phyloP scores from a whole-genome alignment of 2,329 filamentous ascomycete species.

The Neurospora crassa region DNA sequence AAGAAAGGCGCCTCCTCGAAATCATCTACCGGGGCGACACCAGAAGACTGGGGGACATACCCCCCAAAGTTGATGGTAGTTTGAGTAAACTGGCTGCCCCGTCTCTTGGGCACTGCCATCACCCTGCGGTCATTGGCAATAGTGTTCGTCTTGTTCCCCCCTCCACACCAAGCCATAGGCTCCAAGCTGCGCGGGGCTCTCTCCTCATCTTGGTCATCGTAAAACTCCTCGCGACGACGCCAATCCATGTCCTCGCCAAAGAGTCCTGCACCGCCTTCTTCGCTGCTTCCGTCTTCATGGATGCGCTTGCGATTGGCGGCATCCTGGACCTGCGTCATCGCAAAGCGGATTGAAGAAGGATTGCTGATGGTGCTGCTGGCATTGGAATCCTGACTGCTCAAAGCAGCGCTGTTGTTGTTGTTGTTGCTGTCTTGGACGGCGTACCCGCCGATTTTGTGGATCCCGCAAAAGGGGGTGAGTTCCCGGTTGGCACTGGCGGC shows the following conservation, averaged over 20 bases:
- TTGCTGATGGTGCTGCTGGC: slow-evolving; percentile 25
- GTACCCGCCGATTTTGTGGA: slow-evolving; percentile 65
- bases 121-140: slow-evolving; percentile 29
- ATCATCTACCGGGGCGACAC: slow-evolving; percentile 28
- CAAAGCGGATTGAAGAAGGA: slow-evolving; percentile 9
- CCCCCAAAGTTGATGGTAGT: not conserved
- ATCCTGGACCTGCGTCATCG: not conserved
- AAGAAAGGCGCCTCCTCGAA: slow-evolving; percentile 64
- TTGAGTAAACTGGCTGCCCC: slow-evolving; percentile 8
- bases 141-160: slow-evolving; percentile 8
- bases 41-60: not conserved
- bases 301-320: slow-evolving; percentile 37
- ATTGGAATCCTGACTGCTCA: slow-evolving; percentile 47
- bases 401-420: slow-evolving; percentile 23
- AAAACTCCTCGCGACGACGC: not conserved
- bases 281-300: slow-evolving; percentile 33
- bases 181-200: slow-evolving; percentile 30
- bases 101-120: slow-evolving; percentile 36
- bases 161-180: slow-evolving; percentile 23
- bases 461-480: slow-evolving; percentile 70
- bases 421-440: slow-evolving; percentile 37
- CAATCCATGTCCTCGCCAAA: not conserved
- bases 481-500: slow-evolving; percentile 39
- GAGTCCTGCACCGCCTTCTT: not conserved
- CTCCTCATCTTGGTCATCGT: slow-evolving; percentile 18